These are phyloP conservation scores for Domatiomyces globalis DNA, from an alignment of 2,329 filamentous ascomycete genomes.

Conservation along the genomic window DNA sequence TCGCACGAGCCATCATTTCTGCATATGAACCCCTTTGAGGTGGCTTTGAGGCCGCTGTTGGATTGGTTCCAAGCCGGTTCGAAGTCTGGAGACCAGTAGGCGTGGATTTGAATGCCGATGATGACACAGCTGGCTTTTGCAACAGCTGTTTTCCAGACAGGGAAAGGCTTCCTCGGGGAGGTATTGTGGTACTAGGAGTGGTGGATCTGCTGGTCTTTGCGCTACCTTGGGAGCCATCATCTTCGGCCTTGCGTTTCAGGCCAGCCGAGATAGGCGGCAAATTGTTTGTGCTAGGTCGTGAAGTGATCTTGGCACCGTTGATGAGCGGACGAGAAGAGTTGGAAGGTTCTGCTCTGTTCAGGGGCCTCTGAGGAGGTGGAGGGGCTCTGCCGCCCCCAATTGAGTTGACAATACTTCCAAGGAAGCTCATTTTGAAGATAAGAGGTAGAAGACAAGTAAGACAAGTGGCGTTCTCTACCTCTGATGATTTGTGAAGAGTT, in stretches of 20 bases:
- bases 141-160: not conserved
- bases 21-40: slow-evolving; percentile 46
- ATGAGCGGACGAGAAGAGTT: not conserved
- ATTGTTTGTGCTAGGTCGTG: slow-evolving; percentile 4
- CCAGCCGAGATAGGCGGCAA: slow-evolving; percentile 2
- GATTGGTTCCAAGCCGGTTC: slow-evolving; percentile 3
- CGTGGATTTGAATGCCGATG: slow-evolving; percentile 3
- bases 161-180: slow-evolving; percentile 3
- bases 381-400: slow-evolving; percentile 29
- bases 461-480: slow-evolving; percentile 1
- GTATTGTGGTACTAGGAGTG: slow-evolving; percentile 8
- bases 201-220: slow-evolving; percentile 9
- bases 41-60: slow-evolving; percentile 6
- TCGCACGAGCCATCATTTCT: slow-evolving; percentile 46
- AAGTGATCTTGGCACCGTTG: slow-evolving; percentile 1
- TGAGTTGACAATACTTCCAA: slow-evolving; percentile 38
- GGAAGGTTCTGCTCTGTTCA: not conserved
- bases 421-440: slow-evolving; percentile 23
- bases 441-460: not conserved
- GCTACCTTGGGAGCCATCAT: slow-evolving; percentile 7
- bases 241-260: slow-evolving; percentile 16
- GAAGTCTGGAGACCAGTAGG: slow-evolving; percentile 4
- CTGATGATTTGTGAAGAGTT: slow-evolving; percentile 1
- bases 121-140: slow-evolving; percentile 9
- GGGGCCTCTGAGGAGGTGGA: slow-evolving; percentile 8